These are phyloP conservation scores for Septoria linicola DNA, from an alignment of 2,329 filamentous ascomycete genomes.

Conservation along the genomic window DNA sequence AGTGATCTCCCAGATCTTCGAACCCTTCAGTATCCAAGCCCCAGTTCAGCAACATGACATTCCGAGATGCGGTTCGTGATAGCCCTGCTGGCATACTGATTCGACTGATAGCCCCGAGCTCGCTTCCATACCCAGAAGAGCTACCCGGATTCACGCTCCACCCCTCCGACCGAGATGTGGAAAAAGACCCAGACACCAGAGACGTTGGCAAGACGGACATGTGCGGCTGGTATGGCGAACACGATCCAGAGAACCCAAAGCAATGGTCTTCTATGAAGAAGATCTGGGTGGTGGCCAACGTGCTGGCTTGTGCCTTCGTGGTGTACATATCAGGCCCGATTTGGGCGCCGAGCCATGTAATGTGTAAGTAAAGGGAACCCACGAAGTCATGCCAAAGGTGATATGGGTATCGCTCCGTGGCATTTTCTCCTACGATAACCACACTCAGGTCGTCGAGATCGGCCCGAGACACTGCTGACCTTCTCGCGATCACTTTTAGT, in stretches of 20 bases:
- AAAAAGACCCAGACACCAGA: neutral
- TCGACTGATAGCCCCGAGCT: neutral
- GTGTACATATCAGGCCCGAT: conserved; percentile 55
- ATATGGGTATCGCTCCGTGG: too few species aligned
- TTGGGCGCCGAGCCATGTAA: conserved; percentile 46
- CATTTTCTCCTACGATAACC: too few species aligned
- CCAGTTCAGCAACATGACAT: neutral
- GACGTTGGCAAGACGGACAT: neutral
- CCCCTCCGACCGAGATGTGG: neutral
- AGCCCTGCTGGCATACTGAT: neutral
- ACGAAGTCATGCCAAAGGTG: too few species aligned
- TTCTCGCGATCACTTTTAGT: too few species aligned
- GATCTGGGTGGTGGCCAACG: conserved; percentile 21
- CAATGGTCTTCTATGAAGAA: conserved; percentile 34
- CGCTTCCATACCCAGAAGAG: neutral
- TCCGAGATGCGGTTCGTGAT: neutral
- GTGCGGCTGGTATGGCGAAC: conserved; percentile 41
- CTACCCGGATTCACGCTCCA: neutral
- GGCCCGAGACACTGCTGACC: too few species aligned
- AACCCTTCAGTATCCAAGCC: neutral
- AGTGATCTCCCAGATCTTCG: neutral
- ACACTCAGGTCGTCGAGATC: too few species aligned
- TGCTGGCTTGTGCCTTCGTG: conserved; percentile 57
- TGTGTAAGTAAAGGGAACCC: too few species aligned
- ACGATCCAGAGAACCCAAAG: conserved; percentile 33